A percentile compares a stretch with the other conserved stretches of the same genome.
These are phyloP conservation scores for Kwoniella dejecticola DNA, from an alignment of 768 basidiomycete species.

Conservation along the genomic window DNA sequence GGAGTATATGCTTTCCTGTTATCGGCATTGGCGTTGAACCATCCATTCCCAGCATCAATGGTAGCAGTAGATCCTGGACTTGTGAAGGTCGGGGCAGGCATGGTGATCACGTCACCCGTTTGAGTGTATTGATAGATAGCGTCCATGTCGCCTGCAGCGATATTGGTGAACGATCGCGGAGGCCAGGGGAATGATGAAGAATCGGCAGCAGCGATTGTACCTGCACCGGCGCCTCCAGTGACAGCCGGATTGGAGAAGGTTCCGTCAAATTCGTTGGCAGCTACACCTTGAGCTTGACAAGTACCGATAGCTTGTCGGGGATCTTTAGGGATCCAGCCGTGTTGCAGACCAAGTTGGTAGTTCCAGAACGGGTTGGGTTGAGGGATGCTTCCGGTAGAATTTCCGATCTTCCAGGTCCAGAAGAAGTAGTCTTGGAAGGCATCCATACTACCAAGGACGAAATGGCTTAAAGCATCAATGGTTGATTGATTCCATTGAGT, in stretches of 20 bases:
- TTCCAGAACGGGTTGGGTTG: constrained; percentile 71
- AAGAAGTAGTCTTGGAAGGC: constrained; percentile 96
- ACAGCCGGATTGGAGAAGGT: constrained; percentile 43
- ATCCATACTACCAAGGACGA: constrained; percentile 84
- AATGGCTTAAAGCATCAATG: constrained; percentile 68
- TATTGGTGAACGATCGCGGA: constrained; percentile 61
- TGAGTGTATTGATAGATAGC: constrained; percentile 67
- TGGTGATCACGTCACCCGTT: constrained; percentile 64
- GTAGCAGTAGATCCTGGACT: constrained; percentile 55
- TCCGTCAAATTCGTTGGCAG: constrained; percentile 37
- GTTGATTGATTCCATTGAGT: constrained; percentile 62
- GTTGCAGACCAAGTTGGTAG: constrained; percentile 81
- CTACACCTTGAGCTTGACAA: constrained; percentile 36
- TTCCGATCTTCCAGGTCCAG: constrained; percentile 96
- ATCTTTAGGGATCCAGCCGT: constrained; percentile 83
- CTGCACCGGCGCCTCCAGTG: constrained; percentile 54
- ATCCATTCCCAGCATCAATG: constrained; percentile 62
- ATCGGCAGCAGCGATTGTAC: constrained; percentile 58
- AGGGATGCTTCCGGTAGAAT: constrained; percentile 67
- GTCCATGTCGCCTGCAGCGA: constrained; percentile 57
- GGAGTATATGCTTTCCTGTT: constrained; percentile 33
- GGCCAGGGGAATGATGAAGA: constrained; percentile 63
- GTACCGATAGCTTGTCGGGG: constrained; percentile 47
- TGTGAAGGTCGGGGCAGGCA: constrained; percentile 64
- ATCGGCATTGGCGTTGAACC: constrained; percentile 56